Percentiles rank a stretch among this genome's conserved stretches.
Evolutionary conservation across 768 basidiomycete species (phyloP).

Genomic region (Tubosaeta sp.): DNA sequence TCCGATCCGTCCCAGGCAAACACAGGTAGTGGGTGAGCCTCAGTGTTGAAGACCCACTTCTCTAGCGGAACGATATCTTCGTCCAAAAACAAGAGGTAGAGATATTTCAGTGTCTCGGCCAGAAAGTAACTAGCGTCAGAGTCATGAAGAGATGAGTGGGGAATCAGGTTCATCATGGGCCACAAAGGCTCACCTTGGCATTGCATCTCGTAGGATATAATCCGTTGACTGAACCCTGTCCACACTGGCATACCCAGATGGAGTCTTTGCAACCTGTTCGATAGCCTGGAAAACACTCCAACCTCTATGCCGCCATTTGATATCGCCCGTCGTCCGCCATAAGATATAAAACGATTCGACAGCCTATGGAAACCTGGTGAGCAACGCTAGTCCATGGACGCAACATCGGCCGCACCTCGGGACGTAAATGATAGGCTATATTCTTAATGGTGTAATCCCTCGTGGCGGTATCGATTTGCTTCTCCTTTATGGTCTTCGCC

Average conservation of each 20-base stretch:
- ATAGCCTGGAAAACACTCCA: constrained; percentile 70
- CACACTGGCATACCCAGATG: constrained; percentile 60
- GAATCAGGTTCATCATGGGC: background rate
- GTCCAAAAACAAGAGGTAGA: constrained; percentile 65
- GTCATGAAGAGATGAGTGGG: background rate
- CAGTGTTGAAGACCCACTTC: constrained; percentile 62
- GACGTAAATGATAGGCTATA: constrained; percentile 54
- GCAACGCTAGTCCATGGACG: background rate
- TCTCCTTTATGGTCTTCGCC: constrained; percentile 14
- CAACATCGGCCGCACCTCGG: constrained; percentile 49
- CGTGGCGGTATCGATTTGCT: constrained; percentile 20
- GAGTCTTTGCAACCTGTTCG: constrained; percentile 53
- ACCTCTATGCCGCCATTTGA: constrained; percentile 64
- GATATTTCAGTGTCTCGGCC: constrained; percentile 66
- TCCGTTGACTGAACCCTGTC: constrained; percentile 41
- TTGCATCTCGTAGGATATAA: constrained; percentile 45
- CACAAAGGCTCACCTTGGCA: constrained; percentile 63
- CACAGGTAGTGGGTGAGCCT: constrained; percentile 75
- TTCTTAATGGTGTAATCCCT: constrained; percentile 54
- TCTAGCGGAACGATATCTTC: constrained; percentile 54
- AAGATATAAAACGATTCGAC: constrained; percentile 69
- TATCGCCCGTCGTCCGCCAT: constrained; percentile 66
- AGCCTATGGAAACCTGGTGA: constrained; percentile 40
- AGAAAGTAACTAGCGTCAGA: constrained; percentile 41
- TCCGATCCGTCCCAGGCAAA: constrained; percentile 60